Conservation (phyloP, 2,329 filamentous ascomycete genomes). For the Erysiphe neolycopersici region DNA sequence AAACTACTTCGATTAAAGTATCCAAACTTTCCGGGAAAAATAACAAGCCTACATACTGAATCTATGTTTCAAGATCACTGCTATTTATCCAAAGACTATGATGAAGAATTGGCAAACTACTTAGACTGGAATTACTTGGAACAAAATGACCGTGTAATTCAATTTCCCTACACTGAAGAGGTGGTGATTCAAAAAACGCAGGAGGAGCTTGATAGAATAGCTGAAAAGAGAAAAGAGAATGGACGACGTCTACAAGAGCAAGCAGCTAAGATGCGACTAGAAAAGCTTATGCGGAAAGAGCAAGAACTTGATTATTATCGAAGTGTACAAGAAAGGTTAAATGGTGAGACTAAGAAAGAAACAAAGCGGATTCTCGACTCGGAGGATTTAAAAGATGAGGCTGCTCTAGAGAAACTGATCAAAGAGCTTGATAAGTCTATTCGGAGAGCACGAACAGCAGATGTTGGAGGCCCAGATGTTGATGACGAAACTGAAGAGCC, state of each 20-base stretch:
- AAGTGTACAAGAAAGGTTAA: slow-evolving; percentile 45
- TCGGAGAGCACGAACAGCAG: slow-evolving; percentile 72
- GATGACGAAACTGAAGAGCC: slow-evolving; percentile 56
- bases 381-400: slow-evolving; percentile 80
- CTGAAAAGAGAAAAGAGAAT: slow-evolving; percentile 86
- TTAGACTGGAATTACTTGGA: slow-evolving; percentile 84
- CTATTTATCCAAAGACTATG: slow-evolving; percentile 67
- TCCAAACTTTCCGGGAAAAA: slow-evolving; percentile 61
- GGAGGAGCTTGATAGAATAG: slow-evolving; percentile 70
- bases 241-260: slow-evolving; percentile 80
- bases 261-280: slow-evolving; percentile 86
- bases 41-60: slow-evolving; percentile 68
- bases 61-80: slow-evolving; percentile 70
- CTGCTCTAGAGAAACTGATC: slow-evolving; percentile 56
- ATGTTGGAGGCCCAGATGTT: slow-evolving; percentile 58
- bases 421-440: slow-evolving; percentile 79
- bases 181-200: slow-evolving; percentile 75
- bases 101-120: slow-evolving; percentile 46
- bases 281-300: slow-evolving; percentile 88
- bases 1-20: slow-evolving; percentile 85
- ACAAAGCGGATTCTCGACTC: slow-evolving; percentile 61
- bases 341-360: slow-evolving; percentile 71
- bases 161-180: slow-evolving; percentile 85
- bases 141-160: slow-evolving; percentile 65
- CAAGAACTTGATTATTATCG: slow-evolving; percentile 88